Evolutionary conservation across 768 basidiomycete species (phyloP), one percentile per base, ranked within the genome.

Genomic region (Clitopilus passeckerianus): DNA sequence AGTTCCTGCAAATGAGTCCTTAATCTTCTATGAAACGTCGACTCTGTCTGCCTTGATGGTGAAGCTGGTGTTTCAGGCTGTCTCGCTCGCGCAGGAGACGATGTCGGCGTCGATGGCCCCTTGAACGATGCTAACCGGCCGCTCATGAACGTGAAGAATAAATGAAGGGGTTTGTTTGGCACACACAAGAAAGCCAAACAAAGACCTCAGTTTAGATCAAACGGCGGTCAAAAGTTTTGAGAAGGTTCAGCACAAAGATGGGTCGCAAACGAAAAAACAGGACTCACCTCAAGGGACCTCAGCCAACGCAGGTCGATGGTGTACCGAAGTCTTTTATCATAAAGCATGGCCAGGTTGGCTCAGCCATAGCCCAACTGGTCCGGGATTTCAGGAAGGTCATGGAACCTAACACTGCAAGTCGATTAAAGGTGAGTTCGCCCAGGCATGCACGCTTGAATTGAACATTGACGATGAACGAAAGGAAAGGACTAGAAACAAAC

Each of bases 321-420:
- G 74, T 74, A 0, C 96, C 96, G 4, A 96, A 91, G 75, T 95
- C 94, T 0, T 98, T 99, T 68, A 91, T 99, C 60, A 91, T 99
- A 70, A 96, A 95, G 72, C 93, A 95, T 75, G 97, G 97, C 41
- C 86, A 88, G 59, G 95, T 98, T 30, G 96, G 97, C 18, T 79
- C 83, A 54, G 93, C 93, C 7, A 77, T 98, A 58, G 75, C 86
- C 5, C 92, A 95, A 68, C 88, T 99, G 35, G 95, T 98, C 18
- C 84, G 91, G 58, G 96, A 99, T 75, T 77, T 97, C 68, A 81
- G 97, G 67, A 91, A 92, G 73, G 92, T 97, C 61, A 93, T 99
- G 92, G 97, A 99, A 71, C 97, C 97, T 60, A 93, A 98, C 68
- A 99, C 97, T 14, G 97, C 96, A 18, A 89, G 87, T 62, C 83